Evolutionary conservation across 768 basidiomycete species (phyloP), one percentile per base, ranked within the genome.

Genomic region (Austroboletus eburneus): DNA sequence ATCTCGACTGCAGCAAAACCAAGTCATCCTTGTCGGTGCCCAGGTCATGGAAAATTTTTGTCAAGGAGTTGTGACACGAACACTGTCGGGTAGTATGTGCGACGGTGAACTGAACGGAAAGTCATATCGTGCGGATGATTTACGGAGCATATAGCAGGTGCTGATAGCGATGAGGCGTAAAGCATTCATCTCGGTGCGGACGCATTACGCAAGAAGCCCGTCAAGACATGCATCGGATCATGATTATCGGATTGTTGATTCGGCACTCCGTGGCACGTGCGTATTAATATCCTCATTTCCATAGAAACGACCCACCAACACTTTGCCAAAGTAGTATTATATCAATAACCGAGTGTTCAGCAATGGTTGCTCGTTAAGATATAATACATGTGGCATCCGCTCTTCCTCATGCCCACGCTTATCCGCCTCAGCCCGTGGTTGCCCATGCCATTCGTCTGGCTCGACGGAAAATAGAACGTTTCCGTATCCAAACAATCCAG

Each of bases 361-460:
- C 58, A 91, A 64, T 42, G 87, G 79, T 63, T 83, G 80, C 23
- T 84, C 84, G 55, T 87, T 89, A 60, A 91, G 72, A 71, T 85
- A 85, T 61, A 91, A 63, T 56, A 89, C 74, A 38, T 75, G 76
- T 48, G 69, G 66, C 17, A 57, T 55, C 54, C 74, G 69, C 45
- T 54, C 69, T 50, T 35, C 61, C 45, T 48, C 59, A 49, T 57
- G 56, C 25, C 59, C 58, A 39, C 56, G 52, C 44, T 22, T 45
- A 48, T 44, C 50, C 34, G 35, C 48, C 25, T 14, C 56, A 32
- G 48, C 40, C 45, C 37, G 39, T 42, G 52, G 45, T 36, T 57
- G 65, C 20, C 59, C 38, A 10, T 70, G 45, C 55, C 59, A 45
- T 39, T 49, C 55, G 46, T 72, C 65, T 21, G 67, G 59, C 23